A percentile compares a stretch with the other conserved stretches of the same genome.
Evolutionary conservation across 139 green algal genomes (phyloP).

Genomic region (Auxenochlorella protothecoides): DNA sequence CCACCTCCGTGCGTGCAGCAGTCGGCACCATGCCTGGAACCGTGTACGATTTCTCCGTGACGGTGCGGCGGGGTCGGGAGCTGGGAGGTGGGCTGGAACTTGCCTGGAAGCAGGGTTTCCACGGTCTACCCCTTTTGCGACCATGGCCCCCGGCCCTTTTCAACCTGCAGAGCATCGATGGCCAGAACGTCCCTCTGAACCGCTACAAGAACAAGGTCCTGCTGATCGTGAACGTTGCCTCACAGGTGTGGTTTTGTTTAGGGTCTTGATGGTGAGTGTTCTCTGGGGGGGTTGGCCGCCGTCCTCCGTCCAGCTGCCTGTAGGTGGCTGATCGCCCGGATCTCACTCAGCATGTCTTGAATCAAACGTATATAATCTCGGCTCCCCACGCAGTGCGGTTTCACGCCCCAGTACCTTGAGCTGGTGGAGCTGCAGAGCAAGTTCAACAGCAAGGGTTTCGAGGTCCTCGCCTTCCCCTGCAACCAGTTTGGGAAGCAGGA

Average conservation of each 20-base stretch:
- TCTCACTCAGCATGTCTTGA: background rate
- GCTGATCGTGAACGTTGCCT: constrained; percentile 62
- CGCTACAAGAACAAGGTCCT: constrained; percentile 57
- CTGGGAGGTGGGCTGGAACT: no score
- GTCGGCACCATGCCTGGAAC: constrained; percentile 2
- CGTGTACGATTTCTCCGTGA: constrained; percentile 31
- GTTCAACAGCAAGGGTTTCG: constrained; percentile 49
- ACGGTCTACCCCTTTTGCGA: no score
- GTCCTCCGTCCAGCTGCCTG: background rate
- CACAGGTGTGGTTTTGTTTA: background rate
- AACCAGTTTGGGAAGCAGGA: constrained; percentile 72
- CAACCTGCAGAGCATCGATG: constrained; percentile 27
- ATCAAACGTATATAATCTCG: no score
- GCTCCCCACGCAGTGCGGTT: constrained; percentile 23
- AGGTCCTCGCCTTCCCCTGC: constrained; percentile 68
- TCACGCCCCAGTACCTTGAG: constrained; percentile 45
- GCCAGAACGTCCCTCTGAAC: constrained; percentile 28
- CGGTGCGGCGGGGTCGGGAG: constrained; percentile 5
- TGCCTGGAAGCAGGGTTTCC: no score
- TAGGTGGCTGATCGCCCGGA: background rate
- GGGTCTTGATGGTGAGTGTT: background rate
- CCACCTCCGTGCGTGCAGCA: background rate
- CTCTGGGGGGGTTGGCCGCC: background rate
- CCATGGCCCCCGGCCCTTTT: background rate
- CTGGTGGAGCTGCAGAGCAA: constrained; percentile 61